Conservation (phyloP, 2,329 filamentous ascomycete genomes). For the Sporothrix inflata region DNA sequence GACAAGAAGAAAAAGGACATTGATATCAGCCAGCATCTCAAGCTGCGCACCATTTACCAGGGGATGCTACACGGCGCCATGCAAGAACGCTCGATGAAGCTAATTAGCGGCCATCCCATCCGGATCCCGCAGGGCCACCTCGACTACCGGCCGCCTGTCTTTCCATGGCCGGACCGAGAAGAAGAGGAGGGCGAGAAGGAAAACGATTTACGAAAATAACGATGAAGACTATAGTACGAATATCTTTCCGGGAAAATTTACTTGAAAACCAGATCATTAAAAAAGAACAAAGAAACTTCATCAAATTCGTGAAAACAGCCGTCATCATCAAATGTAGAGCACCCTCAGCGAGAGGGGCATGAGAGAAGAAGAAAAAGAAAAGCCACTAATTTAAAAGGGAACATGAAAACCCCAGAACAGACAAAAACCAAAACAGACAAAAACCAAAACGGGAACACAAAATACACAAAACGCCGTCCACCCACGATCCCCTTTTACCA, state of each 20-base stretch:
- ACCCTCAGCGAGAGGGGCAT: not conserved
- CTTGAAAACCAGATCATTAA: not conserved
- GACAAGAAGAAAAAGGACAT: not conserved
- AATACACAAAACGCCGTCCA: not conserved
- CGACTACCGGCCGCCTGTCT: conserved; percentile 5
- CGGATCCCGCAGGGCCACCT: not conserved
- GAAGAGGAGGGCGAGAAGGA: not conserved
- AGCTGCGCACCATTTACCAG: conserved; percentile 29
- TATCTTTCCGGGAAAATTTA: too few relatives aligned
- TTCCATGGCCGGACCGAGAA: conserved; percentile 5
- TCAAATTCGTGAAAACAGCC: conserved; percentile 12
- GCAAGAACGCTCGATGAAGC: not conserved
- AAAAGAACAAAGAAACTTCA: not conserved
- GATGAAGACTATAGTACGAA: not conserved
- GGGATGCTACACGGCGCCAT: conserved; percentile 20
- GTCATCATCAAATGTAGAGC: conserved; percentile 13
- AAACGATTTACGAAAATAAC: not conserved
- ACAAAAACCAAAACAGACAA: not conserved
- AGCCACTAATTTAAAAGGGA: not conserved
- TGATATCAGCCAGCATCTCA: not conserved
- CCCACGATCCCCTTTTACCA: not conserved
- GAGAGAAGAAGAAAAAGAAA: not conserved
- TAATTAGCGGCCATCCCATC: not conserved
- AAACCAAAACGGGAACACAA: not conserved
- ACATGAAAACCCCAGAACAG: too few relatives aligned